Percentiles rank a stretch among this genome's conserved stretches.
Evolutionary conservation across 768 basidiomycete species (phyloP).

Genomic region (Leccinellum albellum): DNA sequence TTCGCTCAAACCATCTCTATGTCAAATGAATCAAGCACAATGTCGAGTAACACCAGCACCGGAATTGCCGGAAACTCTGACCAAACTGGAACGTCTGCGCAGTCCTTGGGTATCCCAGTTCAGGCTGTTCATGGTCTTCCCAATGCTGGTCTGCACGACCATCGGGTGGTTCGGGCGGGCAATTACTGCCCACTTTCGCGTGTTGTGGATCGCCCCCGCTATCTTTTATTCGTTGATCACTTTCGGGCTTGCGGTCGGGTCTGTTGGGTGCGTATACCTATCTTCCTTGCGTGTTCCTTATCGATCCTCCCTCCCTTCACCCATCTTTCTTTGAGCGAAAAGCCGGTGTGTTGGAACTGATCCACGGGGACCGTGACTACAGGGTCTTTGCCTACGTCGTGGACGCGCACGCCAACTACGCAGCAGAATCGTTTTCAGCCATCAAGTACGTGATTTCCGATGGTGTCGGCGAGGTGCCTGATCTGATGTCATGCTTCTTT

Average conservation of each 20-base stretch:
- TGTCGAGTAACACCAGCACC: too few relatives aligned
- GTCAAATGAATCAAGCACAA: too few relatives aligned
- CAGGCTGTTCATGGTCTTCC: not conserved
- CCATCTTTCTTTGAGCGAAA: not conserved
- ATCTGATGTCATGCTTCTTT: not conserved
- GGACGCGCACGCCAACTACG: not conserved
- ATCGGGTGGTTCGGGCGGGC: slow-evolving; percentile 1
- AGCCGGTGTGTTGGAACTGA: not conserved
- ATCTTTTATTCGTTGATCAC: not conserved
- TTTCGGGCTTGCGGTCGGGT: not conserved
- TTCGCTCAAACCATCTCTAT: too few relatives aligned
- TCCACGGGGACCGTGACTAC: not conserved
- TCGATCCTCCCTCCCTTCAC: not conserved
- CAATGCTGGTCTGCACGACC: not conserved
- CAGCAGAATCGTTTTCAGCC: not conserved
- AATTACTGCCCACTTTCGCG: not conserved
- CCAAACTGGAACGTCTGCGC: too few relatives aligned
- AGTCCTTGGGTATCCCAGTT: too few relatives aligned
- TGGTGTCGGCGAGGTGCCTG: not conserved
- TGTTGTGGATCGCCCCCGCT: not conserved
- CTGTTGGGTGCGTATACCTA: not conserved
- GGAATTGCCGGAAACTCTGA: too few relatives aligned
- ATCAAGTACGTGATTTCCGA: not conserved
- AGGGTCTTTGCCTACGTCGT: not conserved
- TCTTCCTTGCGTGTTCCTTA: not conserved